Evolutionary conservation across 495 filamentous ascomycete species (phyloP).

Genomic region (Usnea hakonensis): DNA sequence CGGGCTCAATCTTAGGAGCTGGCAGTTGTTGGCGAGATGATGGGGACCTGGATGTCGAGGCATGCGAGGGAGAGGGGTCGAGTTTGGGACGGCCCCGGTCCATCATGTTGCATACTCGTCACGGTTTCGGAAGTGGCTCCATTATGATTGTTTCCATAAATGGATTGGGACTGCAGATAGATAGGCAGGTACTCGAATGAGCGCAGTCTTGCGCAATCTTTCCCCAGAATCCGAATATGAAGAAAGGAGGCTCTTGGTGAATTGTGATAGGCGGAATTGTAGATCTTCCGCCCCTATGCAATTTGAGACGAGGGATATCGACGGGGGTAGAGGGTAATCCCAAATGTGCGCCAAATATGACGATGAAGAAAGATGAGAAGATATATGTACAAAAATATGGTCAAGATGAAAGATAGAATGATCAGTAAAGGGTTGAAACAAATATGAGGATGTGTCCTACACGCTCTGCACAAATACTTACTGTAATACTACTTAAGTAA

Average conservation of each 20-base stretch:
- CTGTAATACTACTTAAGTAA: too few relatives aligned
- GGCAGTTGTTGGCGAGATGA: conserved; percentile 13
- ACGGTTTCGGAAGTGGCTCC: background rate
- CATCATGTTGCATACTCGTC: conserved; percentile 14
- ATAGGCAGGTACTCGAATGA: background rate
- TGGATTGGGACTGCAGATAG: background rate
- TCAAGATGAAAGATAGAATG: background rate
- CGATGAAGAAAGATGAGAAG: background rate
- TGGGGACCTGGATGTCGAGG: conserved; percentile 13
- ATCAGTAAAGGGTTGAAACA: background rate
- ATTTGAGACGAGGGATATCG: conserved; percentile 4
- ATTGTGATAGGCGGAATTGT: background rate
- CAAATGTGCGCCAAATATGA: background rate
- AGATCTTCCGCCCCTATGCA: conserved; percentile 7
- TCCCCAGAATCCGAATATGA: background rate
- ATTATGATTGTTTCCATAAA: conserved; percentile 2
- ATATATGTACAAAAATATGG: background rate
- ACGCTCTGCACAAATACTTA: too few relatives aligned
- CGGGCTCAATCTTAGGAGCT: conserved; percentile 22
- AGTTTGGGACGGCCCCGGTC: conserved; percentile 16
- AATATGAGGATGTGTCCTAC: too few relatives aligned
- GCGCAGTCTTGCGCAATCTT: conserved; percentile 13
- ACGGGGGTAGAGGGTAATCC: background rate
- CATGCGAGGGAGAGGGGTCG: conserved; percentile 8
- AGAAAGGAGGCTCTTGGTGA: conserved; percentile 13